These are phyloP conservation scores for Mycena pura DNA, from an alignment of 768 basidiomycete species.

Conservation along the genomic window DNA sequence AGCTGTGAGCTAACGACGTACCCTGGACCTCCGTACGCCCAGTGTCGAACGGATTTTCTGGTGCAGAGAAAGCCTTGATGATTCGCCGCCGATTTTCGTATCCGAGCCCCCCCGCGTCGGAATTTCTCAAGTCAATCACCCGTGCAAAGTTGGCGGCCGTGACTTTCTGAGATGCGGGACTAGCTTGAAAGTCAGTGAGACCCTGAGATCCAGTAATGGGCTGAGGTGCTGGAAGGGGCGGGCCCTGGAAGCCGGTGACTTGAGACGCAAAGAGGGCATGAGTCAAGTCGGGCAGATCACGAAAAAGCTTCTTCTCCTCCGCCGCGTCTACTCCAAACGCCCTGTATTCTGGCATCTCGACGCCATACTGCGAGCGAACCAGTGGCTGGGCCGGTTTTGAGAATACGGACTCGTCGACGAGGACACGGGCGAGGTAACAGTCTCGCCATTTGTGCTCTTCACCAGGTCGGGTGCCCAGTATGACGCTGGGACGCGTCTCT, in stretches of 20 bases:
- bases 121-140: constrained; percentile 85
- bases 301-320: constrained; percentile 71
- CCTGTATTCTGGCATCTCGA: constrained; percentile 57
- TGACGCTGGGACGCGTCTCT: constrained; percentile 62
- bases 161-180: constrained; percentile 44
- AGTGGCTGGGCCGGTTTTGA: constrained; percentile 34
- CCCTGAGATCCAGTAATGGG: too few relatives aligned
- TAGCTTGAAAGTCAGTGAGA: constrained; percentile 5
- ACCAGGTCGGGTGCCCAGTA: constrained; percentile 74
- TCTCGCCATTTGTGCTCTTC: constrained; percentile 72
- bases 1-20: constrained; percentile 41
- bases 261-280: constrained; percentile 35
- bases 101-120: constrained; percentile 85
- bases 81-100: constrained; percentile 87
- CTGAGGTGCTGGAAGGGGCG: too few relatives aligned
- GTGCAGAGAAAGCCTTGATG: constrained; percentile 77
- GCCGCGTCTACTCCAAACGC: constrained; percentile 70
- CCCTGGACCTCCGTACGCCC: constrained; percentile 93
- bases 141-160: constrained; percentile 58
- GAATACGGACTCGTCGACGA: constrained; percentile 64
- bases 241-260: too few relatives aligned
- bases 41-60: constrained; percentile 71
- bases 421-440: constrained; percentile 67
- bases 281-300: constrained; percentile 65
- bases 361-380: constrained; percentile 36